Conservation (phyloP, 1,284 basidiomycete species). For the Xerocomus minutiporus region DNA sequence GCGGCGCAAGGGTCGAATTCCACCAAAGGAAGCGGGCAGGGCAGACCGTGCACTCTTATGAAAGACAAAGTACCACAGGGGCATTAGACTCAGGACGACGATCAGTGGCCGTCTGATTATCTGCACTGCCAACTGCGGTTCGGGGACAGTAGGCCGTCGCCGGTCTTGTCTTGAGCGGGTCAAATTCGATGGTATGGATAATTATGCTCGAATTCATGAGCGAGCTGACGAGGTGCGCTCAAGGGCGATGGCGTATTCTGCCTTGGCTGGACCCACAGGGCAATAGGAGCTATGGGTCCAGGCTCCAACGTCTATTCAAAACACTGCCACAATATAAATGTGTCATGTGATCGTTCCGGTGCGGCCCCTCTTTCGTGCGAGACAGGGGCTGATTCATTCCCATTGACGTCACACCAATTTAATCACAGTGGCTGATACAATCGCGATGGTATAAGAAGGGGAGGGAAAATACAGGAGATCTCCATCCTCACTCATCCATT, state of each 20-base stretch:
- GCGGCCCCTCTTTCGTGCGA: background rate
- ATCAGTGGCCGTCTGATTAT: too few species aligned
- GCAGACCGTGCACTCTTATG: too few species aligned
- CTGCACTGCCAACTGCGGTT: too few species aligned
- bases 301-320: background rate
- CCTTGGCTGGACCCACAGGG: background rate
- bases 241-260: background rate
- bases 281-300: background rate
- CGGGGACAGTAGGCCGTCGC: too few species aligned
- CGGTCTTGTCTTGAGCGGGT: background rate
- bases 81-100: too few species aligned
- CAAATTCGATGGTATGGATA: background rate
- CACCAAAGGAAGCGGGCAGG: too few species aligned
- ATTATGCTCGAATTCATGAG: background rate
- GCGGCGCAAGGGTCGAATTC: too few species aligned
- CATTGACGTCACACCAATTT: background rate
- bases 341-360: background rate
- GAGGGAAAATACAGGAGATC: background rate
- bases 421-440: conserved; percentile 5
- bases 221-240: background rate
- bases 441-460: conserved; percentile 17
- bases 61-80: too few species aligned
- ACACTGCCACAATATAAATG: background rate
- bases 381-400: conserved; percentile 1
- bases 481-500: background rate